A percentile compares a stretch with the other conserved stretches of the same genome.
These are phyloP conservation scores for Chlamydomonas incerta DNA, from an alignment of 139 green algal genomes.

Conservation along the genomic window DNA sequence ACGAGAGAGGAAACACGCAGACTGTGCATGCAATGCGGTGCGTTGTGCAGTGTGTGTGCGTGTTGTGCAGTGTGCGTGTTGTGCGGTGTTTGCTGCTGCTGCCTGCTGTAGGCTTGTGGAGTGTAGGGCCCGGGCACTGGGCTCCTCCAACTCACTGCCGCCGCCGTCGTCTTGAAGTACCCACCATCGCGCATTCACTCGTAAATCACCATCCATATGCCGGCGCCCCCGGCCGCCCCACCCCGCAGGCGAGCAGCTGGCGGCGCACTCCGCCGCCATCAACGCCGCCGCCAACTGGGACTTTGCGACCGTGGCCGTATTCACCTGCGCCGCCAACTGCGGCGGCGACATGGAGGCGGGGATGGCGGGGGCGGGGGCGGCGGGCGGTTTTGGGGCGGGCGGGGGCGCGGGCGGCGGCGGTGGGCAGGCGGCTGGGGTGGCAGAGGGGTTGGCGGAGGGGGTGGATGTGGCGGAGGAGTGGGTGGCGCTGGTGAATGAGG, in stretches of 20 bases:
- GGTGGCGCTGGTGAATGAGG: conserved; percentile 62
- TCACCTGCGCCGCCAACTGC: conserved; percentile 56
- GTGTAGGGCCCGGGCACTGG: too few relatives aligned
- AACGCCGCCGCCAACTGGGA: conserved; percentile 70
- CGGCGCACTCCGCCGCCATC: background rate
- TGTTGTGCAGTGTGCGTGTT: too few relatives aligned
- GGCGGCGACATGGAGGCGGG: background rate
- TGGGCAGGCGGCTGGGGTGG: background rate
- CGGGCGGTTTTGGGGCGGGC: background rate
- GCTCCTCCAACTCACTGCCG: too few relatives aligned
- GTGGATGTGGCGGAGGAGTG: conserved; percentile 53
- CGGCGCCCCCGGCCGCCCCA: too few relatives aligned
- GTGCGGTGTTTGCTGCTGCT: too few relatives aligned
- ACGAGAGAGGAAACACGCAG: too few relatives aligned
- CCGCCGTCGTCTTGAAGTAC: too few relatives aligned
- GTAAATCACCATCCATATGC: too few relatives aligned
- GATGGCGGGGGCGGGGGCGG: background rate
- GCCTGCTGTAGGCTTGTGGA: too few relatives aligned
- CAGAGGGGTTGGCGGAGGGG: background rate
- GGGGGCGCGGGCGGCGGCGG: background rate
- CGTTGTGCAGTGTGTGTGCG: too few relatives aligned
- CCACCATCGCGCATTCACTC: too few relatives aligned
- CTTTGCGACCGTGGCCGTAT: conserved; percentile 71
- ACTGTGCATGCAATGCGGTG: too few relatives aligned
- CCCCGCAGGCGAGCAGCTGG: background rate